Percentiles rank a stretch among this genome's conserved stretches.
Conservation (phyloP, 352 stramenopile genomes). For the Stephanocyclus meneghinianus region DNA sequence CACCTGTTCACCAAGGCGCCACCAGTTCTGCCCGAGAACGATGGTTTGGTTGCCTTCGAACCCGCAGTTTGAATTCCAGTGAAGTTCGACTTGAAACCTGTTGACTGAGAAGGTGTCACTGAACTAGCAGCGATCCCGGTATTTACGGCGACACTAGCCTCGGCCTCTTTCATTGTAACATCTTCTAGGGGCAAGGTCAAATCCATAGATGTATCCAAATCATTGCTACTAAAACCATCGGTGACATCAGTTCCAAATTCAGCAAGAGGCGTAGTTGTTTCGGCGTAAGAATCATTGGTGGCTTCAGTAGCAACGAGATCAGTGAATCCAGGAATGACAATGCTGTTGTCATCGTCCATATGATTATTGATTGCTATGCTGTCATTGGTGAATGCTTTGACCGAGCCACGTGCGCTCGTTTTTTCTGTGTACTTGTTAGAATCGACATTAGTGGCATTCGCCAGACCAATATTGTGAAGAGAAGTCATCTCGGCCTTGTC, state of each 20-base stretch:
- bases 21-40: neutral
- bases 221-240: neutral
- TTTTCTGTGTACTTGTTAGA: neutral
- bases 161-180: neutral
- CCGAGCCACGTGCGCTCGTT: too few relatives aligned
- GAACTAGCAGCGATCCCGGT: neutral
- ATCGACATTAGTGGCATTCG: neutral
- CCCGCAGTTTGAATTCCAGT: neutral
- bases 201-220: conserved; percentile 9
- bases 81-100: neutral
- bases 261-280: neutral
- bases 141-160: neutral
- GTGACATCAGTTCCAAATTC: neutral
- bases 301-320: neutral
- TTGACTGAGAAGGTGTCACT: neutral
- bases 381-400: neutral
- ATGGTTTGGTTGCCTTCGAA: neutral
- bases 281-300: neutral
- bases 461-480: neutral
- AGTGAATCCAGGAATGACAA: conserved; percentile 33
- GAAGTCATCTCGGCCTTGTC: neutral
- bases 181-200: neutral
- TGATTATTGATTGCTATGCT: neutral
- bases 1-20: too few relatives aligned
- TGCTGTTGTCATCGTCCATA: conserved; percentile 32